Percentiles rank a stretch among this genome's conserved stretches.
These are phyloP conservation scores for Russula lepida DNA, from an alignment of 768 basidiomycete species.

Conservation along the genomic window DNA sequence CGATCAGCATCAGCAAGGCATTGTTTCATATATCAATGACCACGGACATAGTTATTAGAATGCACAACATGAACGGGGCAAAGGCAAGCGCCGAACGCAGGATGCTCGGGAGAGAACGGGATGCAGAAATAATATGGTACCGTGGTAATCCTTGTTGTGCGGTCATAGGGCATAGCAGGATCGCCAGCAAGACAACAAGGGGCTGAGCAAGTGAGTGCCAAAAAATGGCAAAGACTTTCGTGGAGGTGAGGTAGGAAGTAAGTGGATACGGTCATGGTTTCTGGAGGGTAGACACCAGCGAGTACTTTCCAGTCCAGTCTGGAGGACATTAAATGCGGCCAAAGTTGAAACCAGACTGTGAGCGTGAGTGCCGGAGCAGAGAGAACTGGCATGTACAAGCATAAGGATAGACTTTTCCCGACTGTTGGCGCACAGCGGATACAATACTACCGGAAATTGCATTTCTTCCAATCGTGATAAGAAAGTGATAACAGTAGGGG, in stretches of 20 bases:
- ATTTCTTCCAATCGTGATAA: not conserved
- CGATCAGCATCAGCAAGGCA: not conserved
- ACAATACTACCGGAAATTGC: not conserved
- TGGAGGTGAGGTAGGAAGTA: not conserved
- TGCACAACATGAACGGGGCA: not conserved
- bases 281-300: not conserved
- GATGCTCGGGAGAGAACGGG: not conserved
- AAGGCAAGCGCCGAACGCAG: not conserved
- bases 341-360: not conserved
- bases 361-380: too few relatives aligned
- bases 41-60: not conserved
- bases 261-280: not conserved
- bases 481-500: not conserved
- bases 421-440: not conserved
- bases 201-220: not conserved
- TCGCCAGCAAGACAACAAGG: not conserved
- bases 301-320: constrained; percentile 1
- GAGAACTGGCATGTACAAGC: too few relatives aligned
- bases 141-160: not conserved
- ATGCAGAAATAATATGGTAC: not conserved
- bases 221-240: not conserved
- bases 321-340: not conserved
- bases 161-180: constrained; percentile 10
- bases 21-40: not conserved
- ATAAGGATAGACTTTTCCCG: not conserved